Conservation (phyloP, 1,284 basidiomycete genomes). For the Trichosporon inkin region DNA sequence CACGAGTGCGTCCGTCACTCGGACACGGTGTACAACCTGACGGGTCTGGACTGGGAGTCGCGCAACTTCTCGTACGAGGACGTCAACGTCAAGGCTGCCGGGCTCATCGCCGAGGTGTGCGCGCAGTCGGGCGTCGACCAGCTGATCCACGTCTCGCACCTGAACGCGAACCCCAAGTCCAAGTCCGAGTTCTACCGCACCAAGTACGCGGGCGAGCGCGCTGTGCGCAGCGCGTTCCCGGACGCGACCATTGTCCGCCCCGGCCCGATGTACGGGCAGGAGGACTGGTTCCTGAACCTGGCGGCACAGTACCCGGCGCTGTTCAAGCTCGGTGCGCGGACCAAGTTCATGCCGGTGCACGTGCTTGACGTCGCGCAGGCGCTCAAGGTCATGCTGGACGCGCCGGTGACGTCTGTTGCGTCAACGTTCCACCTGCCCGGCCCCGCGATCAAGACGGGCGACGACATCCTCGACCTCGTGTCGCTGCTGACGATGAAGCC, state of each 20-base stretch:
- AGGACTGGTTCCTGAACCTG: constrained; percentile 91
- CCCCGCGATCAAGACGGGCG: constrained; percentile 77
- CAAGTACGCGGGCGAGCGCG: constrained; percentile 86
- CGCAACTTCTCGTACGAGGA: constrained; percentile 81
- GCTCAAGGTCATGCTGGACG: constrained; percentile 70
- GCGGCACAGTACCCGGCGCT: constrained; percentile 88
- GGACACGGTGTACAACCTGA: constrained; percentile 93
- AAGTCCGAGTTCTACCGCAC: constrained; percentile 78
- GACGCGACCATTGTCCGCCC: constrained; percentile 87
- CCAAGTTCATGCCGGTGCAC: constrained; percentile 85
- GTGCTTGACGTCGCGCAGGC: constrained; percentile 92
- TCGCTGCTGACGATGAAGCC: constrained; percentile 72
- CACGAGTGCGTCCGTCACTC: constrained; percentile 93
- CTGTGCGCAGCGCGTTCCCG: constrained; percentile 78
- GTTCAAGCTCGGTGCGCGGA: constrained; percentile 83
- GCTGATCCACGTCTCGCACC: constrained; percentile 90
- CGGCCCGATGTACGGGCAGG: constrained; percentile 79
- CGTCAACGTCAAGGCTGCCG: constrained; percentile 56
- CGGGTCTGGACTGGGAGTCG: constrained; percentile 85
- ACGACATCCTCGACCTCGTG: constrained; percentile 78
- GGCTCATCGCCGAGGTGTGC: constrained; percentile 75
- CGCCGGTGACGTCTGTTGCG: constrained; percentile 60
- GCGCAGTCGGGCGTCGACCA: constrained; percentile 73
- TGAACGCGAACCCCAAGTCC: constrained; percentile 81
- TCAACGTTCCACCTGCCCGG: constrained; percentile 78